Evolutionary conservation across 805 yeast species (phyloP).

Genomic region (Peterozyma xylosa): DNA sequence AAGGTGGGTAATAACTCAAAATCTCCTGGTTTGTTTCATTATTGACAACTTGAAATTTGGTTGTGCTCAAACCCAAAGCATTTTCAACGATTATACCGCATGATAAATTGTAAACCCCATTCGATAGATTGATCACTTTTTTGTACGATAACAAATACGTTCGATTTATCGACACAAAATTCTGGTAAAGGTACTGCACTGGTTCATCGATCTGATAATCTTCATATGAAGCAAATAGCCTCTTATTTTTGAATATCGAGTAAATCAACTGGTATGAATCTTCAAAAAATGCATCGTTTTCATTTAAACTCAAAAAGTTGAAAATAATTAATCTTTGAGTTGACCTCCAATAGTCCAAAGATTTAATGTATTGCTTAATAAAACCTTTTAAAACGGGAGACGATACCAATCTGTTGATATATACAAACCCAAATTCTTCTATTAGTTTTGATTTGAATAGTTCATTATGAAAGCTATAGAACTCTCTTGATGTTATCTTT

Average conservation of each 20-base stretch:
- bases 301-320: conserved; percentile 13
- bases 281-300: conserved; percentile 24
- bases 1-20: conserved; percentile 46
- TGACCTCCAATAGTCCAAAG: conserved; percentile 28
- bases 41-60: conserved; percentile 38
- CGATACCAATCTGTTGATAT: conserved; percentile 15
- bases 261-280: conserved; percentile 53
- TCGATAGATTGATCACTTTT: conserved; percentile 36
- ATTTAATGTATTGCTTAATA: conserved; percentile 19
- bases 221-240: conserved; percentile 40
- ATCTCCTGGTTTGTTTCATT: conserved; percentile 20
- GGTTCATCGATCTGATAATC: conserved; percentile 39
- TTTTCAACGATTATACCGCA: conserved; percentile 46
- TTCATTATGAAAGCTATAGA: conserved; percentile 43
- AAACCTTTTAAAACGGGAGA: conserved; percentile 17
- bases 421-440: conserved; percentile 19
- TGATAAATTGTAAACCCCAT: conserved; percentile 42
- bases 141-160: conserved; percentile 40
- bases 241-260: conserved; percentile 40
- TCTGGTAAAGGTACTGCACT: conserved; percentile 31
- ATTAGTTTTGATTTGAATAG: conserved; percentile 29
- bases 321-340: conserved; percentile 18
- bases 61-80: conserved; percentile 51
- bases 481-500: conserved; percentile 21
- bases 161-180: conserved; percentile 39